Conservation (phyloP, 73 alveolate species). For the Paramecium caudatum region DNA sequence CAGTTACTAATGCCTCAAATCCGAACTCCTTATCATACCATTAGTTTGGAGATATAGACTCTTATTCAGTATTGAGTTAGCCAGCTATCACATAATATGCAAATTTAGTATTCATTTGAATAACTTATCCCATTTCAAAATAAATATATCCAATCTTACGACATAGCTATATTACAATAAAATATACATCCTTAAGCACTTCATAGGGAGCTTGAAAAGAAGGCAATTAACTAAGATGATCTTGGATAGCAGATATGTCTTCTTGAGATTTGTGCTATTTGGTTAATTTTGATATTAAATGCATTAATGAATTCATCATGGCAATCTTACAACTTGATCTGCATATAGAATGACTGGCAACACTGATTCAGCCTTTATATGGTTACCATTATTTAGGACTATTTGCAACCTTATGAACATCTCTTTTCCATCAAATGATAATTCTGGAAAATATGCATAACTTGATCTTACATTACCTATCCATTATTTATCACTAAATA, state of each 20-base stretch:
- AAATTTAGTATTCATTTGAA: not conserved
- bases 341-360: slow-evolving; percentile 1
- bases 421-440: slow-evolving; percentile 51
- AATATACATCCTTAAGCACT: slow-evolving; percentile 20
- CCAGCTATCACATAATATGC: slow-evolving; percentile 56
- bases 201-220: slow-evolving; percentile 60
- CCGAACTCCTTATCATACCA: slow-evolving; percentile 61
- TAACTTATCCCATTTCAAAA: slow-evolving; percentile 37
- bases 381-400: slow-evolving; percentile 40
- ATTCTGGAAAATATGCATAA: slow-evolving; percentile 54
- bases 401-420: slow-evolving; percentile 17
- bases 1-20: not conserved
- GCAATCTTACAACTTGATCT: slow-evolving; percentile 41
- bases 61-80: not conserved
- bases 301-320: slow-evolving; percentile 43
- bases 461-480: slow-evolving; percentile 60
- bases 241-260: slow-evolving; percentile 51
- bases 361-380: slow-evolving; percentile 53
- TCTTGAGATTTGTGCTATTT: slow-evolving; percentile 46
- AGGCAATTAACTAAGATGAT: slow-evolving; percentile 17
- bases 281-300: slow-evolving; percentile 57
- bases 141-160: slow-evolving; percentile 6
- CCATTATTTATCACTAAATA: slow-evolving; percentile 41
- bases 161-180: slow-evolving; percentile 5
- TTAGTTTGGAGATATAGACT: not conserved